Evolutionary conservation across 768 basidiomycete genomes (phyloP).

Genomic region (Boletus tomentosulus): DNA sequence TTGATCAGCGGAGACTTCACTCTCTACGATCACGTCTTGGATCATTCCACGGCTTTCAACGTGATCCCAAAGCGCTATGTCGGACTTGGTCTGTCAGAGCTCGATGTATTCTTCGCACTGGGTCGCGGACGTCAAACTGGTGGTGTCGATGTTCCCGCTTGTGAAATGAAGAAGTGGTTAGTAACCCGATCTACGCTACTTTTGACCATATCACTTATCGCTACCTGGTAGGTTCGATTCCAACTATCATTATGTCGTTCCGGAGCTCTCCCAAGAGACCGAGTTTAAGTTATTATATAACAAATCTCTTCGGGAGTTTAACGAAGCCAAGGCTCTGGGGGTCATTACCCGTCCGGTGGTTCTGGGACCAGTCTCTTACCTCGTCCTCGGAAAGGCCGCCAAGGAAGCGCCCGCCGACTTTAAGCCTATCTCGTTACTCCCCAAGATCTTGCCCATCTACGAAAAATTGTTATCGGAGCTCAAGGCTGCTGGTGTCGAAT

Average conservation of each 20-base stretch:
- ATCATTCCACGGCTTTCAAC: conserved; percentile 95
- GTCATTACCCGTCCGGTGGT: conserved; percentile 91
- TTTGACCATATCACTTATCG: not conserved
- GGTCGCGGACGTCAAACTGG: conserved; percentile 95
- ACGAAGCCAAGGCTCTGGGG: conserved; percentile 89
- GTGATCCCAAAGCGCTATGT: conserved; percentile 93
- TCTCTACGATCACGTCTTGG: conserved; percentile 97
- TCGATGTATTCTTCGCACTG: conserved; percentile 99
- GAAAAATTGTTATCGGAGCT: conserved; percentile 84
- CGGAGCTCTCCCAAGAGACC: conserved; percentile 85
- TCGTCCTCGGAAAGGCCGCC: conserved; percentile 85
- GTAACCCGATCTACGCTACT: conserved; percentile 23
- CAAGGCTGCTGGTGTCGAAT: conserved; percentile 89
- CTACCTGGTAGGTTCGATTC: conserved; percentile 78
- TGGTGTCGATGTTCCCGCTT: conserved; percentile 93
- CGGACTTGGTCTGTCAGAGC: conserved; percentile 76
- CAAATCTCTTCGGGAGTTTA: conserved; percentile 92
- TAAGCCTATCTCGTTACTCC: conserved; percentile 86
- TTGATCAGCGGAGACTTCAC: conserved; percentile 89
- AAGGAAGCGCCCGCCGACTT: conserved; percentile 82
- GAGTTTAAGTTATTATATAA: conserved; percentile 95
- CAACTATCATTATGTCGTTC: conserved; percentile 98
- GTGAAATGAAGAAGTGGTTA: conserved; percentile 99
- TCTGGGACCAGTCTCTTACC: conserved; percentile 93
- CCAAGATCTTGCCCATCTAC: conserved; percentile 89